Percentiles rank a stretch among this genome's conserved stretches.
These are phyloP conservation scores for Penicillium riverlandense DNA, from an alignment of 495 filamentous ascomycete genomes.

Conservation along the genomic window DNA sequence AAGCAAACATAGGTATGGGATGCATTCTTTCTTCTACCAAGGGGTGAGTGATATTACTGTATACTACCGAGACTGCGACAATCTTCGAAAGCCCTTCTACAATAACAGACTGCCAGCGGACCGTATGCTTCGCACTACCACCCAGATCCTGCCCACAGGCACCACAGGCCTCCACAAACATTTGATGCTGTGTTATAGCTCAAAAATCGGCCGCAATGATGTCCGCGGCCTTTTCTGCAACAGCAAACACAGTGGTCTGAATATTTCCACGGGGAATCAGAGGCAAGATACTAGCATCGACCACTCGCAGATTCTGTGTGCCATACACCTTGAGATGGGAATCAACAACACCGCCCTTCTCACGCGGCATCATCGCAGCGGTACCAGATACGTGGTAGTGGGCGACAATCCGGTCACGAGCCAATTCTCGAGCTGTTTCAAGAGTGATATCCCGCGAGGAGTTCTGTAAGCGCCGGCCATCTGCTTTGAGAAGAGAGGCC, in stretches of 20 bases:
- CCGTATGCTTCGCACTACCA: no score
- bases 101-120: no score
- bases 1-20: no score
- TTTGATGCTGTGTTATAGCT: no score
- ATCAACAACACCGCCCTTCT: slow-evolving; percentile 44
- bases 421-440: background rate
- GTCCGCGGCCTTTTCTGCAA: slow-evolving; percentile 48
- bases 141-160: no score
- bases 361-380: slow-evolving; percentile 31
- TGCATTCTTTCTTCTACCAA: no score
- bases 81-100: no score
- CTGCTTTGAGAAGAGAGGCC: slow-evolving; percentile 3
- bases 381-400: slow-evolving; percentile 37
- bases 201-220: slow-evolving; percentile 21
- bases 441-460: slow-evolving; percentile 7
- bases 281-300: slow-evolving; percentile 46
- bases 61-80: no score
- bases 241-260: slow-evolving; percentile 44
- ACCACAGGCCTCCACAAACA: no score
- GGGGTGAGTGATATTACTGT: no score
- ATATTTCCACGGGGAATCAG: slow-evolving; percentile 42
- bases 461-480: slow-evolving; percentile 13
- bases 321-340: slow-evolving; percentile 38
- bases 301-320: slow-evolving; percentile 42
- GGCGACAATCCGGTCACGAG: slow-evolving; percentile 2